Base-by-base conservation (phyloP, 2,329 filamentous ascomycete genomes). In the Eutypa lata region DNA sequence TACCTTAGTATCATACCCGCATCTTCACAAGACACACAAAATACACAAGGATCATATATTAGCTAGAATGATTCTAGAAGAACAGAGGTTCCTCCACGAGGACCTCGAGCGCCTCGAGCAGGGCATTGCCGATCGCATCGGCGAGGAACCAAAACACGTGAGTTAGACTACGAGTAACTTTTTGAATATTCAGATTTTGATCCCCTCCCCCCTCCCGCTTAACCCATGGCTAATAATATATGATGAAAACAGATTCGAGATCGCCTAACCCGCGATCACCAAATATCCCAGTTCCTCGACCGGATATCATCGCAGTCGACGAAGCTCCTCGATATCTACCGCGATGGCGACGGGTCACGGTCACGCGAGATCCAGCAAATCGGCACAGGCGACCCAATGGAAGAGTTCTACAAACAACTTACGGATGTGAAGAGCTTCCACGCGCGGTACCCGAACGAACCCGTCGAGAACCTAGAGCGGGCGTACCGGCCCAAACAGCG, bases 101-200 rank as follows among this genome's bases (percentile, higher is more conserved):
- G 94, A 99, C 73, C 77, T 99, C 48, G 94, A 99, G 80, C 87
- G 94, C 58, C 82, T 99, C 54, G 94, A 99, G 74, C 91, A 96
- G 71, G 94, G 90, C 50, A 88, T 97, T 65, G 88, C 90, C 51
- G 92, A 97, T 74, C 89, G 92, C 65, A 84, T 95, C 55, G 81
- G 86, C 57, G 91, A 97, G 61, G 91, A 97, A 59, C 92, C 93
- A 45, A 90, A 88, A 73, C 89, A 93, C 71, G 90, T 92, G 76
- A 71, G 86, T 77, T n/a, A n/a, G n/a, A n/a, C n/a, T n/a, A n/a
- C n/a, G n/a, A n/a, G n/a, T n/a, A n/a, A n/a, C 21, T 19, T 42
- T 42, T 24, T 44, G 7, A 21, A 14, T n/a, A 28, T 49, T 38
- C 28, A n/a, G n/a, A n/a, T n/a, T n/a, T n/a, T n/a, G n/a, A n/a